Conservation (phyloP, 208 protist genomes). For the Novymonas esmeraldas region DNA sequence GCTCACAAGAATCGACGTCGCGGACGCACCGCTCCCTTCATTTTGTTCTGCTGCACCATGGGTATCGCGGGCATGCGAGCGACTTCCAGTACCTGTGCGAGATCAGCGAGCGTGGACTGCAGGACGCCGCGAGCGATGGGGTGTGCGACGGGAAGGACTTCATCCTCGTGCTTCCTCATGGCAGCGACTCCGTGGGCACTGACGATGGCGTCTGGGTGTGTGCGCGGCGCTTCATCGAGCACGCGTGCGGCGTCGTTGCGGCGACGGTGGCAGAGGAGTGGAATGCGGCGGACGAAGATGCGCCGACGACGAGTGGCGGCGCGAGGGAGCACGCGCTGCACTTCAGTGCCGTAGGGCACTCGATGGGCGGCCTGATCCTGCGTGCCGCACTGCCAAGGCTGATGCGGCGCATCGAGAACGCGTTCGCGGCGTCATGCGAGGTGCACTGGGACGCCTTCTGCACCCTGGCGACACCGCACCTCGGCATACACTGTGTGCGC, state of each 20-base stretch:
- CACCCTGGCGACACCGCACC: conserved; percentile 57
- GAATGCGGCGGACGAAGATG: neutral
- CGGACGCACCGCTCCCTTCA: conserved; percentile 3
- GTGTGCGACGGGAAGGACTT: neutral
- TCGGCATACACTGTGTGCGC: conserved; percentile 48
- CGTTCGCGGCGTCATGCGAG: neutral
- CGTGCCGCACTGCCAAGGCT: conserved; percentile 54
- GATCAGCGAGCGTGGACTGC: neutral
- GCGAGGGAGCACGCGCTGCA: conserved; percentile 36
- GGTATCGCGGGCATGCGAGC: conserved; percentile 43
- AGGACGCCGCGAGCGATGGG: neutral
- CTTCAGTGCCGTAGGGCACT: conserved; percentile 55
- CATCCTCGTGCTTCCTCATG: conserved; percentile 31
- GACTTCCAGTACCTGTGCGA: conserved; percentile 46
- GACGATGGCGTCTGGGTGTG: conserved; percentile 49
- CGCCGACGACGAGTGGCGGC: conserved; percentile 3
- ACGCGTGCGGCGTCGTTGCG: conserved; percentile 14
- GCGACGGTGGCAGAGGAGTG: neutral
- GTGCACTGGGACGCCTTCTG: conserved; percentile 62
- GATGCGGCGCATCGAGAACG: neutral
- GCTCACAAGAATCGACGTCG: neutral
- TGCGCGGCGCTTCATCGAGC: conserved; percentile 30
- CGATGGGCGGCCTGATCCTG: conserved; percentile 74
- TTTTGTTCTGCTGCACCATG: conserved; percentile 70
- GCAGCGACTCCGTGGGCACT: conserved; percentile 35